Conservation (phyloP, 441 rosid genomes). For the Brassica balearica region DNA sequence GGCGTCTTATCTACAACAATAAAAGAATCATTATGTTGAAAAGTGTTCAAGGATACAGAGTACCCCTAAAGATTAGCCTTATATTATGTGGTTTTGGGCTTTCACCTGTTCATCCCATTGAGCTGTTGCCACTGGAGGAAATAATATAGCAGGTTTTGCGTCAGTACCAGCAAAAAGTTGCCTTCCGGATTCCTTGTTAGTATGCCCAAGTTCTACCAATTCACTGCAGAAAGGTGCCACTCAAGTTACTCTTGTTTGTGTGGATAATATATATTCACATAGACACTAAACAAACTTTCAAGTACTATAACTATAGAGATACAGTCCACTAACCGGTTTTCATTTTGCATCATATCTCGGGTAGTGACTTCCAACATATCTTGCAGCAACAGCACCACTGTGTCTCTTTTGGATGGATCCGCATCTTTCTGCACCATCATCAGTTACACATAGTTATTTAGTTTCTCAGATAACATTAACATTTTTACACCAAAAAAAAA, state of each 20-base stretch:
- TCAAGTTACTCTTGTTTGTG: conserved; percentile 26
- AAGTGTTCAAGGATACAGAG: conserved; percentile 31
- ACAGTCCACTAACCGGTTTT: conserved; percentile 80
- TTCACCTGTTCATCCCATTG: conserved; percentile 98
- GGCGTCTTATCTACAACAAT: conserved; percentile 78
- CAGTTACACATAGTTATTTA: conserved; percentile 22
- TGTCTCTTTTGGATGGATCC: conserved; percentile 76
- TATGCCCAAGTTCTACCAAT: conserved; percentile 82
- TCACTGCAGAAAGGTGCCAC: conserved; percentile 59
- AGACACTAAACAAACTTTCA: conserved; percentile 17
- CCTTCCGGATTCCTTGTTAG: conserved; percentile 92
- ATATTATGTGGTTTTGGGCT: not conserved
- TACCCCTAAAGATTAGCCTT: conserved; percentile 15
- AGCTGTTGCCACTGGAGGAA: conserved; percentile 83
- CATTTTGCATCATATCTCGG: conserved; percentile 96
- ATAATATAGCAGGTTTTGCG: conserved; percentile 79
- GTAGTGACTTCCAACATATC: conserved; percentile 98
- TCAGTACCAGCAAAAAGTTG: conserved; percentile 95
- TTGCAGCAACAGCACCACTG: conserved; percentile 83
- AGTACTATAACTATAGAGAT: conserved; percentile 21
- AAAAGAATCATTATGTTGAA: conserved; percentile 15
- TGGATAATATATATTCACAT: conserved; percentile 26
- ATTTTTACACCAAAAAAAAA: too few species aligned
- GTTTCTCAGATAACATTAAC: conserved; percentile 30
- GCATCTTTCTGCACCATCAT: conserved; percentile 84